These are phyloP conservation scores for Mortierella polycephala DNA, from an alignment of 371 early-diverging fungal species.

Conservation along the genomic window DNA sequence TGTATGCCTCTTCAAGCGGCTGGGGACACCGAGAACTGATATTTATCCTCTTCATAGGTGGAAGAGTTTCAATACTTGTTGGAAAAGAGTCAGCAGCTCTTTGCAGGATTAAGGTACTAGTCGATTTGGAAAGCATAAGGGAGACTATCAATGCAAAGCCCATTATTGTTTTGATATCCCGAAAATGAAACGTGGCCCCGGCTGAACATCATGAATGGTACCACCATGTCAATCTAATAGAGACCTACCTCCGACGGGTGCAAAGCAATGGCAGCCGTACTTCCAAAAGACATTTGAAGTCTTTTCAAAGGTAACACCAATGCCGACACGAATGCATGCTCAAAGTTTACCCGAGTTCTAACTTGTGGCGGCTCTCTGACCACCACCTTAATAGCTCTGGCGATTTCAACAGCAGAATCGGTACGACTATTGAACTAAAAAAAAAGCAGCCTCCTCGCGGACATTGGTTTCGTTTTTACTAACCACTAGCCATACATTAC, in stretches of 20 bases:
- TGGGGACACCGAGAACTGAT: neutral
- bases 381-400: constrained; percentile 77
- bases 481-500: too few relatives aligned
- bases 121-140: neutral
- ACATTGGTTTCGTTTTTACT: neutral
- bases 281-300: constrained; percentile 98
- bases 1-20: neutral
- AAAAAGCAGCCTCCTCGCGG: neutral
- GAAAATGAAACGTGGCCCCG: neutral
- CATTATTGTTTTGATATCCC: neutral
- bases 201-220: neutral
- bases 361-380: neutral
- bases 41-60: constrained; percentile 48
- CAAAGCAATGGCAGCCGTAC: constrained; percentile 86
- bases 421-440: constrained; percentile 43
- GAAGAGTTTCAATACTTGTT: constrained; percentile 95
- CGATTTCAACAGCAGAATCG: constrained; percentile 94
- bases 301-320: constrained; percentile 80
- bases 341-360: neutral
- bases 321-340: neutral
- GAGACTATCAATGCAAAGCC: neutral
- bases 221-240: constrained; percentile 26
- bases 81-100: constrained; percentile 96
- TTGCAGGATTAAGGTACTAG: constrained; percentile 89
- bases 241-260: constrained; percentile 82